These are phyloP conservation scores for Heliosperma pusillum DNA, from an alignment of 148 eudicot species.

Conservation along the genomic window DNA sequence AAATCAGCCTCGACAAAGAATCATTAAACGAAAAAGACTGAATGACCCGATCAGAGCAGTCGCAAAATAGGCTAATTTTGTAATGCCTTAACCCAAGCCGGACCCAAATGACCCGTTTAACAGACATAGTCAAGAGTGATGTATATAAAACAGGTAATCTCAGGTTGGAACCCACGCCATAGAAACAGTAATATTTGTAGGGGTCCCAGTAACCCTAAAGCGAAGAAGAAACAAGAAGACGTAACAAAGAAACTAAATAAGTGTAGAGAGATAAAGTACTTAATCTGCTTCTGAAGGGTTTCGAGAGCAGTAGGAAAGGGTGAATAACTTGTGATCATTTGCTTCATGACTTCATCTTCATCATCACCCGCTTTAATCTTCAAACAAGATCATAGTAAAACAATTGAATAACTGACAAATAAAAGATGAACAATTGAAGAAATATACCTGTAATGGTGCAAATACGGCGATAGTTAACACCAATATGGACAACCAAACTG, in stretches of 20 bases:
- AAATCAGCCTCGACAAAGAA: too few relatives aligned
- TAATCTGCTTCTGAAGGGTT: conserved; percentile 55
- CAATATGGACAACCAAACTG: conserved; percentile 14
- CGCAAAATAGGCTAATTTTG: too few relatives aligned
- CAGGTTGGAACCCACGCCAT: too few relatives aligned
- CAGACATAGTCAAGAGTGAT: too few relatives aligned
- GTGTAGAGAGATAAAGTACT: conserved; percentile 26
- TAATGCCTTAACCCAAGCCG: too few relatives aligned
- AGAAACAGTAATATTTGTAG: neutral
- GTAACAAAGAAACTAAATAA: neutral
- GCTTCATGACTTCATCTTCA: conserved; percentile 9
- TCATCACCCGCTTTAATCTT: conserved; percentile 16
- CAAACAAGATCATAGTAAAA: neutral
- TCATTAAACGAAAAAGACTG: too few relatives aligned
- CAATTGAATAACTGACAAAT: neutral
- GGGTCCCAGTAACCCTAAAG: neutral
- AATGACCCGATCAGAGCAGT: too few relatives aligned
- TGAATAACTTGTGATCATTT: conserved; percentile 21
- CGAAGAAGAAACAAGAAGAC: neutral
- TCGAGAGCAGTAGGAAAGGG: conserved; percentile 54
- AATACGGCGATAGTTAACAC: conserved; percentile 3
- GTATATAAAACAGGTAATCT: too few relatives aligned
- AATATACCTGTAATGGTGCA: conserved; percentile 18
- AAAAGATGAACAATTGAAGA: neutral
- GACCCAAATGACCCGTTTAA: too few relatives aligned